Evolutionary conservation across 352 stramenopile genomes (phyloP), one percentile per base, ranked within the genome.

Genomic region (Phytophthora agathidicida): DNA sequence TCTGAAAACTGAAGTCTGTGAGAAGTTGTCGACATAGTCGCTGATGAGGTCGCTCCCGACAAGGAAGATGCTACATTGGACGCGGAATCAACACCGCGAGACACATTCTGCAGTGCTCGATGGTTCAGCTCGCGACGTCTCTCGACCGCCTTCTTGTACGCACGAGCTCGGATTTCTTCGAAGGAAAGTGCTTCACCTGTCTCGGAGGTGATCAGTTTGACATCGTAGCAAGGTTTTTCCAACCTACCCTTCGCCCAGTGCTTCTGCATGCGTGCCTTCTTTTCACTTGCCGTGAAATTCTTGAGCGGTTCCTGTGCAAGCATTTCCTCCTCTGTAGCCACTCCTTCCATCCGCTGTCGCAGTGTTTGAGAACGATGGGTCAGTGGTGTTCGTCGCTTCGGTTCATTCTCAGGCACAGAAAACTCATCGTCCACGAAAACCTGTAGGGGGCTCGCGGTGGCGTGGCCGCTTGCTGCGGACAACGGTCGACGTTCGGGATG

Each of bases 341-440:
- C 69, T 28, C 79, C 79, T 42, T 92, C 84, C 32, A 90, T 56
- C 51, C 82, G 73, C 80, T 93, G 84, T 38, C 80, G 82, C 50
- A 92, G 75, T 3, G 80, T 86, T 61, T 73, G 74, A 69, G 71
- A 83, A 75, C 68, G 73, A 71, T 77, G 66, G 42, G 73, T 81
- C 54, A 87, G 55, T 52, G 48, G 27, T 36, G 64, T 59, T 42
- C 27, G n/a, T 44, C 56, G 44, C 23, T 72, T 72, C 19, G 24
- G 43, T 57, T 71, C 56, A 26, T 22, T 39, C 17, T 65, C 58
- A 42, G 53, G 45, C 17, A 64, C 49, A 20, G 53, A 58, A 73
- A 88, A 88, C 41, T 91, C 76, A 30, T 86, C 78, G 44, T 93
- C 84, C 27, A 88, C 77, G 72, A 92, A 93, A 70, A 93, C 82